Evolutionary conservation across 768 basidiomycete genomes (phyloP).

Genomic region (Hortiboletus flavorubellus): DNA sequence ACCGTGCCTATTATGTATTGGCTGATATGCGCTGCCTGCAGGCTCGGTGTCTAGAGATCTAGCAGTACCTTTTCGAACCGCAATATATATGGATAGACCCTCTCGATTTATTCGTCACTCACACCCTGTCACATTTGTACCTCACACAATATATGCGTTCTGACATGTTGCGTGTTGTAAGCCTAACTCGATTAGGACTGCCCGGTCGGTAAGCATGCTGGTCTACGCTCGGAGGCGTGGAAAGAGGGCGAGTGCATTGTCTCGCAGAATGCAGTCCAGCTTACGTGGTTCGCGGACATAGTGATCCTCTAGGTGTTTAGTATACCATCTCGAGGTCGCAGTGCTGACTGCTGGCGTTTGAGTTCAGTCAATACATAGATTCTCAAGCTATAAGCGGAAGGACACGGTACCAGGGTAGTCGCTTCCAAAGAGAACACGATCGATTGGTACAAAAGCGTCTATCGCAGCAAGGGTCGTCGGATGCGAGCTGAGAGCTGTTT

Average conservation of each 20-base stretch:
- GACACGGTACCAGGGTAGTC: constrained; percentile 65
- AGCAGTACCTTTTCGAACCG: constrained; percentile 5
- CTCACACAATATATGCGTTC: constrained; percentile 23
- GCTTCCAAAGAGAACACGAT: constrained; percentile 65
- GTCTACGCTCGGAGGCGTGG: constrained; percentile 28
- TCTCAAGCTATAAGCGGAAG: not conserved
- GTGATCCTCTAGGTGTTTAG: constrained; percentile 47
- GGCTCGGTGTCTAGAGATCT: constrained; percentile 56
- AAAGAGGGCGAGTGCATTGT: constrained; percentile 54
- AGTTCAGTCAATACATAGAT: not conserved
- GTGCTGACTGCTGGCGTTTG: constrained; percentile 50
- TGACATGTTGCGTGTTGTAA: constrained; percentile 9
- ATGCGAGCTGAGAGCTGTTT: constrained; percentile 64
- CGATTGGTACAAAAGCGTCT: constrained; percentile 45
- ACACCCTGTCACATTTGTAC: constrained; percentile 27
- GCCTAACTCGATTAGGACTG: not conserved
- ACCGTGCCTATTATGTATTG: not conserved
- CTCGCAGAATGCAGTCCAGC: constrained; percentile 42
- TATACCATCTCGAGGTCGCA: constrained; percentile 60
- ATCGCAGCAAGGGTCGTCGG: constrained; percentile 49
- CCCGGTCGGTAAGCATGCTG: not conserved
- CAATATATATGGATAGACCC: constrained; percentile 26
- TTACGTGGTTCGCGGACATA: constrained; percentile 39
- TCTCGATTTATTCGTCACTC: constrained; percentile 22
- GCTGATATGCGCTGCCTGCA: constrained; percentile 24